Conservation (phyloP, 2,329 filamentous ascomycete genomes). For the Pseudophaeomoniella oleicola region DNA sequence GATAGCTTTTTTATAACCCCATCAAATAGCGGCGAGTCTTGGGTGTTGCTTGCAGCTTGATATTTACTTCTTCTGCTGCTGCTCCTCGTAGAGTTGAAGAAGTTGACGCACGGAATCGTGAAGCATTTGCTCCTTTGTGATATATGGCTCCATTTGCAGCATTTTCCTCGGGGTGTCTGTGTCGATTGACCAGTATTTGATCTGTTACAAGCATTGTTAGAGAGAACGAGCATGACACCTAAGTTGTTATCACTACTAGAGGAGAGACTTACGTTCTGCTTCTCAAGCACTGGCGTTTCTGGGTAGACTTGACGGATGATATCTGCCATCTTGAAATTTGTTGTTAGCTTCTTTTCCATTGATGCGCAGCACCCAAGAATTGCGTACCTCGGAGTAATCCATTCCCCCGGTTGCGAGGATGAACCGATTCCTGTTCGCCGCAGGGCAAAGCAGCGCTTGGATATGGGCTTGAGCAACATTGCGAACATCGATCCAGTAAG, state of each 20-base stretch:
- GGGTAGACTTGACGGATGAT: background rate
- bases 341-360: too few species aligned
- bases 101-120: background rate
- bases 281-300: background rate
- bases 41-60: too few species aligned
- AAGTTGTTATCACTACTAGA: too few species aligned
- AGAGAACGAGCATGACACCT: too few species aligned
- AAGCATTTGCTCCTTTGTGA: background rate
- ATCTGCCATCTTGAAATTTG: background rate
- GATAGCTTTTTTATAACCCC: too few species aligned
- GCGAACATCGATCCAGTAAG: slow-evolving; percentile 9
- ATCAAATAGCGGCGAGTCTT: too few species aligned
- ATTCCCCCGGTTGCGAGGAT: background rate
- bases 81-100: too few species aligned
- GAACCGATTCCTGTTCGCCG: background rate
- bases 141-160: background rate
- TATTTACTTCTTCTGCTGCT: too few species aligned
- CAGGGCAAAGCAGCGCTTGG: slow-evolving; percentile 1
- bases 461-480: slow-evolving; percentile 8
- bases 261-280: background rate
- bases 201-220: background rate
- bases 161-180: background rate
- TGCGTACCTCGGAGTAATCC: background rate
- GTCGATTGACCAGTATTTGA: background rate
- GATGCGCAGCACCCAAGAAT: too few species aligned